phyloP scores from a whole-genome alignment of 2,329 filamentous ascomycete genomes.

The Penicillium sp. region DNA sequence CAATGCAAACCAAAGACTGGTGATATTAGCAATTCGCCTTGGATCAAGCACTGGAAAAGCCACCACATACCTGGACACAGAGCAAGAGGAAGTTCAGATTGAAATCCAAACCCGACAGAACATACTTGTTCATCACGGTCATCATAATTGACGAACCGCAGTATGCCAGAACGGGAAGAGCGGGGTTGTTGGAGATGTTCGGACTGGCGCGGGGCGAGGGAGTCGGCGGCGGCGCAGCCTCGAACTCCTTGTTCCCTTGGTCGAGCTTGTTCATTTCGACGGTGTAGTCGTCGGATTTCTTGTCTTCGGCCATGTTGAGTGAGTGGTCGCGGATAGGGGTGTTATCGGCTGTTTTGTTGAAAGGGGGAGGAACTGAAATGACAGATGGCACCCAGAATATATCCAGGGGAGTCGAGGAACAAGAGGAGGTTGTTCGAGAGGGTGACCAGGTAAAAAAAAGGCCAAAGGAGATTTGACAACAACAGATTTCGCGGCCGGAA shows the following conservation, averaged over 20 bases:
- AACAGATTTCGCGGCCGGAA: conserved; percentile 15
- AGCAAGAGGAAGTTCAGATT: conserved; percentile 97
- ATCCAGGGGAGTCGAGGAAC: conserved; percentile 2
- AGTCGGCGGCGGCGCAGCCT: conserved; percentile 40
- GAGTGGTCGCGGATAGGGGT: conserved; percentile 6
- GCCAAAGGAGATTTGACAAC: conserved; percentile 8
- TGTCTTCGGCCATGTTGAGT: conserved; percentile 76
- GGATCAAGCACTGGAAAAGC: background rate
- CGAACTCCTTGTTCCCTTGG: conserved; percentile 51
- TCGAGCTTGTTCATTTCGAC: conserved; percentile 66
- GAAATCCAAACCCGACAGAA: conserved; percentile 85
- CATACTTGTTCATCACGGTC: conserved; percentile 99
- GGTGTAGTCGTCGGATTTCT: conserved; percentile 76
- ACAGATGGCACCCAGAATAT: conserved; percentile 6
- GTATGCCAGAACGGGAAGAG: conserved; percentile 81
- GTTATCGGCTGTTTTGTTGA: conserved; percentile 2
- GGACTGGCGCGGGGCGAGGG: conserved; percentile 35
- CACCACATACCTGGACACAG: conserved; percentile 73
- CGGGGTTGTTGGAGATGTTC: conserved; percentile 70
- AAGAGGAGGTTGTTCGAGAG: background rate
- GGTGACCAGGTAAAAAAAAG: conserved; percentile 5
- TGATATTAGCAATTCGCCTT: conserved; percentile 10
- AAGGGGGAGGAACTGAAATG: conserved; percentile 1
- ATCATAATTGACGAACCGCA: conserved; percentile 96
- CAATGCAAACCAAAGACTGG: conserved; percentile 85